Evolutionary conservation across 495 filamentous ascomycete genomes (phyloP).

Genomic region (Aspergillus kassunensis): DNA sequence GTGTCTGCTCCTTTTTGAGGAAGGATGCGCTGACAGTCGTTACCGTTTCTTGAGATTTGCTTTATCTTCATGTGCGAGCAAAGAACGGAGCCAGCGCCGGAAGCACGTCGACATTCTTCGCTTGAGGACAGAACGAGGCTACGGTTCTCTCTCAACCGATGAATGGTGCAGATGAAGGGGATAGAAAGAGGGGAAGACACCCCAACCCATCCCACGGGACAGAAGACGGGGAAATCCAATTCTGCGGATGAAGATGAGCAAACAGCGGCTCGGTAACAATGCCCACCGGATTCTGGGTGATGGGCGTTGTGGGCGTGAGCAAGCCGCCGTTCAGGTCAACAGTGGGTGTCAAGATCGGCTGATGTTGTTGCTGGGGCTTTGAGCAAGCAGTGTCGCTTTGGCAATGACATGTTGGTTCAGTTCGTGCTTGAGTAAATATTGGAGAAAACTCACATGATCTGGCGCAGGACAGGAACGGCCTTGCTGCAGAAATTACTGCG

Average conservation of each 20-base stretch:
- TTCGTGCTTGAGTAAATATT: not conserved
- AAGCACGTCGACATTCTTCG: no score
- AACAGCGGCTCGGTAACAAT: conserved; percentile 18
- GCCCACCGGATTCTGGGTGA: conserved; percentile 3
- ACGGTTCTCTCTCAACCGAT: not conserved
- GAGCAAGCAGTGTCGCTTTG: conserved; percentile 25
- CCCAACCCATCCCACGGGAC: conserved; percentile 32
- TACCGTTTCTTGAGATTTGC: no score
- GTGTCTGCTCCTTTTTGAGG: no score
- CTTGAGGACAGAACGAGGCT: no score
- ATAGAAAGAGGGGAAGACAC: conserved; percentile 3
- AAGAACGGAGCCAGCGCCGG: no score
- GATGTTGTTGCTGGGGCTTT: conserved; percentile 16
- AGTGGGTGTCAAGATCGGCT: conserved; percentile 14
- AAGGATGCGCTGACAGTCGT: no score
- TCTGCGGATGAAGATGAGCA: conserved; percentile 32
- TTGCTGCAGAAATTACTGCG: conserved; percentile 42
- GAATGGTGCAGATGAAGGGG: not conserved
- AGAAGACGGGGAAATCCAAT: conserved; percentile 33
- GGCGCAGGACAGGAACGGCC: conserved; percentile 35
- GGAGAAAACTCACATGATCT: conserved; percentile 30
- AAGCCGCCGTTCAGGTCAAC: conserved; percentile 9
- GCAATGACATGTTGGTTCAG: conserved; percentile 5
- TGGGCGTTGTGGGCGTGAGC: conserved; percentile 18
- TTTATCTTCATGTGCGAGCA: no score